These are phyloP conservation scores for Kwoniella shivajii DNA, from an alignment of 1,284 basidiomycete species.

Conservation along the genomic window DNA sequence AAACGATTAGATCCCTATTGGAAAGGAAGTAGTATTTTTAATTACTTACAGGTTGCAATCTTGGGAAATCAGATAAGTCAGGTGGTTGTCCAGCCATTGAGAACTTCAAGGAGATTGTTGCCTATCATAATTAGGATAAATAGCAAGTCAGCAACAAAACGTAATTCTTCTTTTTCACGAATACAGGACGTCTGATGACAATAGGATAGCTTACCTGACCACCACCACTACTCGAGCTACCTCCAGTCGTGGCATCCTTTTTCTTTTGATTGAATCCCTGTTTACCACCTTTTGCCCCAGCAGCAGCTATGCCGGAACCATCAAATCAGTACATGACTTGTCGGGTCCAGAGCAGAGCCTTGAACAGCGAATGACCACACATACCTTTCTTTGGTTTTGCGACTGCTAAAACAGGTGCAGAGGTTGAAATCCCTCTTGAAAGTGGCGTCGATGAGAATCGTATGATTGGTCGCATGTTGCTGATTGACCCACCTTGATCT, in stretches of 20 bases:
- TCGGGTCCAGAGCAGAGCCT: not conserved
- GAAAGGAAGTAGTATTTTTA: too few species aligned
- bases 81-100: constrained; percentile 28
- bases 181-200: too few species aligned
- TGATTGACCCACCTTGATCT: too few species aligned
- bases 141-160: too few species aligned
- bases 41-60: constrained; percentile 37
- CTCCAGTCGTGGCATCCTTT: constrained; percentile 17
- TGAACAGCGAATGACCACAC: not conserved
- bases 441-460: constrained; percentile 20
- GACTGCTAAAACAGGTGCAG: constrained; percentile 14
- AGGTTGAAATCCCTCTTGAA: constrained; percentile 16
- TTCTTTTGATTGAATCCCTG: constrained; percentile 24
- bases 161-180: too few species aligned
- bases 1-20: too few species aligned
- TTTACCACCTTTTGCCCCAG: constrained; percentile 5
- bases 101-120: constrained; percentile 26
- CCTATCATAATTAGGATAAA: not conserved
- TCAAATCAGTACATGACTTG: not conserved
- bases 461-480: constrained; percentile 21
- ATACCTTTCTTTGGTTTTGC: constrained; percentile 18
- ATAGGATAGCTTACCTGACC: constrained; percentile 1
- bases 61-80: constrained; percentile 35
- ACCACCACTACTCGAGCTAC: constrained; percentile 9
- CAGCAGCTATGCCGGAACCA: constrained; percentile 1